Percentiles rank a stretch among this genome's conserved stretches.
phyloP scores from a whole-genome alignment of 257 asterid species.

The Petrea volubilis region DNA sequence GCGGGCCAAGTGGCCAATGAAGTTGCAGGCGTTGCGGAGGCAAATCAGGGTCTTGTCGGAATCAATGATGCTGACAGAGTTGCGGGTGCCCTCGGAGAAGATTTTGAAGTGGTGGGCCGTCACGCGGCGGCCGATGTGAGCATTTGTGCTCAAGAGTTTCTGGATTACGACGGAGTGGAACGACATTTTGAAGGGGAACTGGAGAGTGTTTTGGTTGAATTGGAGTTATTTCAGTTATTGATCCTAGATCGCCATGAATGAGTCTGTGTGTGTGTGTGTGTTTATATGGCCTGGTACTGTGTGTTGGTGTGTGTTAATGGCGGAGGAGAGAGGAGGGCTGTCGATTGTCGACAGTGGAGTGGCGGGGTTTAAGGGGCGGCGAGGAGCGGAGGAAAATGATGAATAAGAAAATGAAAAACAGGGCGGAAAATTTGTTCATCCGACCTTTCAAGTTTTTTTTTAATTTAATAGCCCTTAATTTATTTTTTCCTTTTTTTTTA shows the following conservation, averaged over 20 bases:
- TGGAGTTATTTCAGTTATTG: conserved; percentile 2
- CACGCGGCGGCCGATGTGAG: conserved; percentile 89
- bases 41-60: conserved; percentile 87
- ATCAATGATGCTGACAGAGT: conserved; percentile 67
- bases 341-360: neutral
- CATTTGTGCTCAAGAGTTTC: conserved; percentile 78
- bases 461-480: too few relatives aligned
- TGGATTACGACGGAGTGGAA: conserved; percentile 80
- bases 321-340: neutral
- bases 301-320: neutral
- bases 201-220: neutral
- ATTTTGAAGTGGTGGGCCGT: conserved; percentile 88
- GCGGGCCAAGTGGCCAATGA: conserved; percentile 78
- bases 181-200: conserved; percentile 51
- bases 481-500: too few relatives aligned
- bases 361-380: conserved; percentile 35
- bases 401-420: neutral
- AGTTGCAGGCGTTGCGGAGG: conserved; percentile 86
- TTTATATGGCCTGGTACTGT: neutral
- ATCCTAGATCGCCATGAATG: conserved; percentile 16
- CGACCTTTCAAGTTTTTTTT: too few relatives aligned
- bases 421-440: too few relatives aligned
- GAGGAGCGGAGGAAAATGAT: neutral
- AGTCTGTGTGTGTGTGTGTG: too few relatives aligned
- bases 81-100: conserved; percentile 77